Base-by-base conservation (phyloP, 2,329 filamentous ascomycete species). In the Colletotrichum euphorbiae region DNA sequence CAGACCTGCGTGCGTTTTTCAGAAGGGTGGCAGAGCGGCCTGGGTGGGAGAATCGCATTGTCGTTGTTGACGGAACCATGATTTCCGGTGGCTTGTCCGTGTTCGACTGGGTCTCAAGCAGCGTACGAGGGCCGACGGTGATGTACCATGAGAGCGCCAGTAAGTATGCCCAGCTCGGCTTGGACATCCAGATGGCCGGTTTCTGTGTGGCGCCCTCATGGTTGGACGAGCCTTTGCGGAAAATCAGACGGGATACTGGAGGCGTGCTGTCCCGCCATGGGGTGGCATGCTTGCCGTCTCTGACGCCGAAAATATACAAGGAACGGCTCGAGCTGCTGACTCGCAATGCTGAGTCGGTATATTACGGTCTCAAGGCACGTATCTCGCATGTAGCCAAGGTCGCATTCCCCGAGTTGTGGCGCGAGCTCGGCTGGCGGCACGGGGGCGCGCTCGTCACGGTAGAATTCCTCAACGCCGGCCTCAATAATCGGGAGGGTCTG, bases 121-220 rank as follows among this genome's bases (percentile, higher is more conserved):
- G 31, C 31, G 51, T 38, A 4, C 3, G 51, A 54, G 51, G 31
- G 15, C 51, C 31, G 31, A 40, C 7, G 28, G 51, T 54, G 31
- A 15, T 54, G 51, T 54, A 54, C 33, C 31, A 54, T 21, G 31
- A 54, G 17, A 54, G 51, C n/a, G 51, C 31, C 12, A 54, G 51
- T 13, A 54, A 54, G 51, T 54, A 54, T 15, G 51, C 51, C 51
- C 31, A 40, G n/a, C 51, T 54, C 3, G 15, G 51, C n/a, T n/a
- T 54, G 31, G 51, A 54, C 7, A 54, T 54, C 28, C 31, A 54
- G 19, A 54, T 54, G 31, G 31, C 51, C 7, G 17, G 36, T 13
- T 43, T 42, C 52, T 56, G 36, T n/a, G 52, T 56, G 36, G 52
- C 36, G 13, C 33, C 51, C 33, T 55, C 33, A 19, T n/a, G 17